A percentile compares a stretch with the other conserved stretches of the same genome.
phyloP scores from a whole-genome alignment of 2,329 filamentous ascomycete species.

The Aspergillus fumigatus region DNA sequence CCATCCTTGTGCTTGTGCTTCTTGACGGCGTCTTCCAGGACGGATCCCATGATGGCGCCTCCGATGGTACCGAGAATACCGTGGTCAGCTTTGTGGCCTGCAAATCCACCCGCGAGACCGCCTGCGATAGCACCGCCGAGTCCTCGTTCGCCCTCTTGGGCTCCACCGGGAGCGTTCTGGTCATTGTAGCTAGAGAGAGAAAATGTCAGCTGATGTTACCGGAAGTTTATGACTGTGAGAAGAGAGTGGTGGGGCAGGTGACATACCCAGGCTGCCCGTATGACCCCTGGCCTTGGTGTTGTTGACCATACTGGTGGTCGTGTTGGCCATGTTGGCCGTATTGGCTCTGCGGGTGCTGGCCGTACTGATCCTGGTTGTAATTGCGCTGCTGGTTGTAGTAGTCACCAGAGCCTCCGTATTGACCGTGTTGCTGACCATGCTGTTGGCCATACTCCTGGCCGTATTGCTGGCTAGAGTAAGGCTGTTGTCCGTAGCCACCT shows the following conservation, averaged over 20 bases:
- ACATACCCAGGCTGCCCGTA: slow-evolving; percentile 14
- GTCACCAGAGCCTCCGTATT: slow-evolving; percentile 13
- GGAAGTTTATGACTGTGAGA: background rate
- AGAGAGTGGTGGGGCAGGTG: background rate
- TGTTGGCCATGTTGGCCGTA: slow-evolving; percentile 17
- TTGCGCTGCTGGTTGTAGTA: slow-evolving; percentile 16
- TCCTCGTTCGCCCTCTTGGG: slow-evolving; percentile 44
- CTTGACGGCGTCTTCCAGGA: slow-evolving; percentile 44
- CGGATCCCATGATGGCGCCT: slow-evolving; percentile 44
- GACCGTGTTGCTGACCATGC: slow-evolving; percentile 13
- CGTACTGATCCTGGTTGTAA: slow-evolving; percentile 16
- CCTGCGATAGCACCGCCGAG: slow-evolving; percentile 45
- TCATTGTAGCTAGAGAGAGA: slow-evolving; percentile 19
- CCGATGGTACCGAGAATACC: slow-evolving; percentile 46
- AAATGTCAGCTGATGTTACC: slow-evolving; percentile 11
- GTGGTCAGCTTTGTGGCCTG: slow-evolving; percentile 45
- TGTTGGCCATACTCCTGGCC: slow-evolving; percentile 15
- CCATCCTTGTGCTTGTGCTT: slow-evolving; percentile 38
- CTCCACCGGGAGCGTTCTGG: slow-evolving; percentile 31
- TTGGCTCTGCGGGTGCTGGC: slow-evolving; percentile 15
- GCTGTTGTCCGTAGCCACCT: slow-evolving; percentile 24
- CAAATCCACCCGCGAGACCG: slow-evolving; percentile 44
- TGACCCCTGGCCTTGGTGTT: slow-evolving; percentile 3
- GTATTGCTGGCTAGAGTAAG: slow-evolving; percentile 22
- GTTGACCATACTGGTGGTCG: slow-evolving; percentile 15